phyloP scores from a whole-genome alignment of 768 basidiomycete genomes.

The Calocybe cyanea region DNA sequence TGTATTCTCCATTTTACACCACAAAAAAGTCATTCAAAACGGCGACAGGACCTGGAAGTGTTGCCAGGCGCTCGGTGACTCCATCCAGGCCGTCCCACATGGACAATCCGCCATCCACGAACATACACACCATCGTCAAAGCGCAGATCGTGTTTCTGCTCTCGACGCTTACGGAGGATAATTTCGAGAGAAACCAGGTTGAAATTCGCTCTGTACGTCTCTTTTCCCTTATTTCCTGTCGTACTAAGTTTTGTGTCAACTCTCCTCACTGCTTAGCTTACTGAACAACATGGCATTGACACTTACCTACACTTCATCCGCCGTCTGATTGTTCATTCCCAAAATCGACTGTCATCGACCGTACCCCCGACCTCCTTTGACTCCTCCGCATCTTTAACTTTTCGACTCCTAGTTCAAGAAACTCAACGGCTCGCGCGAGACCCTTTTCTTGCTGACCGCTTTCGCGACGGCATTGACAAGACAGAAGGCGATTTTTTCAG shows the following conservation, averaged over 20 bases:
- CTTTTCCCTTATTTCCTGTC: slow-evolving; percentile 13
- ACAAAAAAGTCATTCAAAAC: slow-evolving; percentile 52
- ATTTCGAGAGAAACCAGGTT: slow-evolving; percentile 88
- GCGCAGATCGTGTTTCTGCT: slow-evolving; percentile 98
- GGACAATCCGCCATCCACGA: slow-evolving; percentile 82
- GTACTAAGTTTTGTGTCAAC: slow-evolving; percentile 12
- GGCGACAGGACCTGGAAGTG: slow-evolving; percentile 70
- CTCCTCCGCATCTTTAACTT: slow-evolving; percentile 73
- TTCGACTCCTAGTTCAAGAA: slow-evolving; percentile 84
- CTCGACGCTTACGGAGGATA: slow-evolving; percentile 94
- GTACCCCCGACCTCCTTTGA: slow-evolving; percentile 65
- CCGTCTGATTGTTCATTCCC: slow-evolving; percentile 87
- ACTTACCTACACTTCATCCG: slow-evolving; percentile 98
- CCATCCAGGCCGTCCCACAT: slow-evolving; percentile 81
- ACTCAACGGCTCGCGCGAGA: slow-evolving; percentile 86
- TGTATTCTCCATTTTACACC: slow-evolving; percentile 35
- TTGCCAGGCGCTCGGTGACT: slow-evolving; percentile 68
- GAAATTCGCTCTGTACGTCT: slow-evolving; percentile 90
- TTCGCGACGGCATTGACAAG: slow-evolving; percentile 86
- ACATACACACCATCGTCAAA: slow-evolving; percentile 90
- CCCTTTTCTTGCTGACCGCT: slow-evolving; percentile 86
- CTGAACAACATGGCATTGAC: slow-evolving; percentile 94
- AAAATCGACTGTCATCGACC: slow-evolving; percentile 59
- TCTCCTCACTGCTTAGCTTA: slow-evolving; percentile 55
- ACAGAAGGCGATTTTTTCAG: slow-evolving; percentile 83